phyloP scores from a whole-genome alignment of 1,284 basidiomycete species.

The Chalciporus sp. region DNA sequence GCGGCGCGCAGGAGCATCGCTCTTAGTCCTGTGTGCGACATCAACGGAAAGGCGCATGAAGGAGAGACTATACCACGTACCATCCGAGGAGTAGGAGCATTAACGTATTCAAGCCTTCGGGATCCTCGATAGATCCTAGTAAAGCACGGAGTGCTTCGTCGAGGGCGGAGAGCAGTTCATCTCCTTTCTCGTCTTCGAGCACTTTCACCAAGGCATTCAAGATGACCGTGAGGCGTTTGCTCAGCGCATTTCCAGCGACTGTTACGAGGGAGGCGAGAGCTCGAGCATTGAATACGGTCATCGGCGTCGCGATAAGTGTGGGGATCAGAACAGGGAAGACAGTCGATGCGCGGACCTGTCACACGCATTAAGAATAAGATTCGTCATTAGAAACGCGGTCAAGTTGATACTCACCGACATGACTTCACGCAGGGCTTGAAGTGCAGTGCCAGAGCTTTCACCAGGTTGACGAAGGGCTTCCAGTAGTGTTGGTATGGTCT shows the following conservation, averaged over 20 bases:
- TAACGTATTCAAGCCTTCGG: constrained; percentile 85
- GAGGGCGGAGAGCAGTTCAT: constrained; percentile 75
- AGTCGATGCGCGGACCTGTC: constrained; percentile 83
- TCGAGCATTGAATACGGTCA: constrained; percentile 95
- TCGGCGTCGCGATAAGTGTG: constrained; percentile 86
- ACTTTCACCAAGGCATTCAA: constrained; percentile 77
- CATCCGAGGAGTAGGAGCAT: constrained; percentile 91
- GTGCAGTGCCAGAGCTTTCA: constrained; percentile 90
- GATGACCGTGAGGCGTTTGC: constrained; percentile 78
- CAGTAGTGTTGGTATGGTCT: constrained; percentile 94
- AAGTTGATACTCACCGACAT: constrained; percentile 72
- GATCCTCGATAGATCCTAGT: constrained; percentile 77
- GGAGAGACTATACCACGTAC: constrained; percentile 41
- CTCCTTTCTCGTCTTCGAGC: constrained; percentile 64
- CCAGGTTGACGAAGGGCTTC: constrained; percentile 92
- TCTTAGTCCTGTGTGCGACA: constrained; percentile 66
- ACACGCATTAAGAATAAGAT: neutral
- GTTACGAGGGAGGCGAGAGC: constrained; percentile 90
- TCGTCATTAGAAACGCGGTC: neutral
- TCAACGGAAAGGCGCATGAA: constrained; percentile 2
- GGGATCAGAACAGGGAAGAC: constrained; percentile 99
- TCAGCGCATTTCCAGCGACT: constrained; percentile 90
- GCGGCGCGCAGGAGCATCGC: constrained; percentile 69
- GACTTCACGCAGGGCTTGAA: constrained; percentile 91
- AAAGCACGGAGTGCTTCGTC: constrained; percentile 75